phyloP scores from a whole-genome alignment of 306 rosid species.

The Cercis canadensis region DNA sequence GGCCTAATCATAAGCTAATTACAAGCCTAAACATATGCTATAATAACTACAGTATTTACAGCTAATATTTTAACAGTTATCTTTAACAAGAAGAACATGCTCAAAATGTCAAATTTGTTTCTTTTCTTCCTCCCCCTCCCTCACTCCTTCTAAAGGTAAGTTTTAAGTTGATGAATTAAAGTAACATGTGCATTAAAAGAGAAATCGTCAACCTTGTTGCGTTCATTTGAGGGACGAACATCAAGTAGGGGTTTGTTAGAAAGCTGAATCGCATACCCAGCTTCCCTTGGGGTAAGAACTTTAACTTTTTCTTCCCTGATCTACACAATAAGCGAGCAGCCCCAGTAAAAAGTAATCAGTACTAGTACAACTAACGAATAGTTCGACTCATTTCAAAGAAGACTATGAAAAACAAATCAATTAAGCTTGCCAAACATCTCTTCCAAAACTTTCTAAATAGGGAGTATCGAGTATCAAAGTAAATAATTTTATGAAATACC shows the following conservation, averaged over 20 bases:
- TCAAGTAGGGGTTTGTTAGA: constrained; percentile 88
- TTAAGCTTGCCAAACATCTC: constrained; percentile 17
- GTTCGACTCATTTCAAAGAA: constrained; percentile 9
- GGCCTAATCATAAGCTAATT: no score
- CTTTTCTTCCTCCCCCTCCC: constrained; percentile 15
- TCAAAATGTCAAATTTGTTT: constrained; percentile 18
- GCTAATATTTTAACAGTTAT: no score
- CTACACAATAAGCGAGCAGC: constrained; percentile 48
- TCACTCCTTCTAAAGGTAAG: constrained; percentile 3
- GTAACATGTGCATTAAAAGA: not conserved
- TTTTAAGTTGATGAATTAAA: not conserved
- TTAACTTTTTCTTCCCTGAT: constrained; percentile 84
- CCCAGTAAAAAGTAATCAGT: not conserved
- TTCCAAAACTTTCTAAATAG: not conserved
- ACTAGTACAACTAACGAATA: not conserved
- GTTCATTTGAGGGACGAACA: constrained; percentile 91
- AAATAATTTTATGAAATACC: constrained; percentile 54
- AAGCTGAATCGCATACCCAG: constrained; percentile 93
- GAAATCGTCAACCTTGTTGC: constrained; percentile 61
- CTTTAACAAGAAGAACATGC: constrained; percentile 14
- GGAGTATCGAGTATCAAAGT: not conserved
- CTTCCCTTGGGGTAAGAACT: constrained; percentile 83
- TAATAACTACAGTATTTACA: no score
- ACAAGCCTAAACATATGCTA: no score
- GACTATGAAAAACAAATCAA: constrained; percentile 10